These are phyloP conservation scores for Pinus albicaulis DNA, from an alignment of 75 land plant genomes.

Conservation along the genomic window DNA sequence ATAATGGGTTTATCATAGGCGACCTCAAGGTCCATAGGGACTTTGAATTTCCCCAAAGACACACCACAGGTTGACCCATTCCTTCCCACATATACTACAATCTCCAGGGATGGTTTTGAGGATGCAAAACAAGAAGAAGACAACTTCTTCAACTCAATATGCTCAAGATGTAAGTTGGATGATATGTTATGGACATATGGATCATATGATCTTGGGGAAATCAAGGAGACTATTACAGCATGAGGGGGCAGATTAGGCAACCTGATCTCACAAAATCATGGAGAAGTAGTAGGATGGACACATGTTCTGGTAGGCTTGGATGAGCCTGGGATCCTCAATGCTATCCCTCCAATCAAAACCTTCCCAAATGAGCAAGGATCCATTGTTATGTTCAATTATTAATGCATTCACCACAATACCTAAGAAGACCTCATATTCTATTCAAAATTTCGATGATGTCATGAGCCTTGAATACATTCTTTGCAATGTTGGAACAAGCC, in stretches of 20 bases:
- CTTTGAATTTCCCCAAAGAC: slow-evolving; percentile 14
- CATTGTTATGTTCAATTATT: slow-evolving; percentile 10
- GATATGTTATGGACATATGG: slow-evolving; percentile 22
- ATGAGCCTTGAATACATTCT: too few species aligned
- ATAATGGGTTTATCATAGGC: slow-evolving; percentile 24
- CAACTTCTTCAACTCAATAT: slow-evolving; percentile 34
- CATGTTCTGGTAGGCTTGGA: slow-evolving; percentile 26
- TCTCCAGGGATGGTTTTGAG: slow-evolving; percentile 20
- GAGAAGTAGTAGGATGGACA: slow-evolving; percentile 36
- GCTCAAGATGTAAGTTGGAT: slow-evolving; percentile 41
- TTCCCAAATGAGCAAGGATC: slow-evolving; percentile 46
- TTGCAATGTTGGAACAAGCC: too few species aligned
- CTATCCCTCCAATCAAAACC: slow-evolving; percentile 37
- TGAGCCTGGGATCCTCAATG: slow-evolving; percentile 36
- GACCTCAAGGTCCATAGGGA: slow-evolving; percentile 39
- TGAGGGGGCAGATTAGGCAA: slow-evolving; percentile 22
- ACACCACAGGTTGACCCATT: slow-evolving; percentile 24
- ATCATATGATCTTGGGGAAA: slow-evolving; percentile 18
- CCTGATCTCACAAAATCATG: slow-evolving; percentile 39
- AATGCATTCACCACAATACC: too few species aligned
- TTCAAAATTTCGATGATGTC: too few species aligned
- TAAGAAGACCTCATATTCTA: too few species aligned
- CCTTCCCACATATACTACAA: slow-evolving; percentile 29
- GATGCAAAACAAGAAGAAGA: slow-evolving; percentile 12
- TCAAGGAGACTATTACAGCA: slow-evolving; percentile 27